A percentile compares a stretch with the other conserved stretches of the same genome.
Conservation (phyloP, 2,329 filamentous ascomycete genomes). For the Shiraia bambusicola region DNA sequence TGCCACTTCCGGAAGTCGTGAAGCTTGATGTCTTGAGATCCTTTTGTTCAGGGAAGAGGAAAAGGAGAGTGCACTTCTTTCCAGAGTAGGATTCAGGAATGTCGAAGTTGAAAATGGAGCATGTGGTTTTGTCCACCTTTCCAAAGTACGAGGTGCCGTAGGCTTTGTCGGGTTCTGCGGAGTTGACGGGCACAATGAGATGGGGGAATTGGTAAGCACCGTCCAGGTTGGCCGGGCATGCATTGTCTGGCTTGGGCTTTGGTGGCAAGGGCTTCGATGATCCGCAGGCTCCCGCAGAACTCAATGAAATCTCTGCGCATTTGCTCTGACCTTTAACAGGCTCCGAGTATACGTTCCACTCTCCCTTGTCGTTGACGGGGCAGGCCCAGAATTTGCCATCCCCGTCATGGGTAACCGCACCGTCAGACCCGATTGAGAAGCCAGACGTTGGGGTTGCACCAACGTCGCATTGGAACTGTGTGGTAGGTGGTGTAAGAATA, state of each 20-base stretch:
- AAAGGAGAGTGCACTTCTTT: constrained; percentile 64
- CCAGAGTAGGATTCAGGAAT: constrained; percentile 57
- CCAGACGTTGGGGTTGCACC: constrained; percentile 53
- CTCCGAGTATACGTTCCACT: constrained; percentile 58
- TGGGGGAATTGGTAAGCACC: constrained; percentile 54
- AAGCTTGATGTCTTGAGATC: constrained; percentile 63
- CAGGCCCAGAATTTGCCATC: constrained; percentile 62
- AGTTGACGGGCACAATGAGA: constrained; percentile 63
- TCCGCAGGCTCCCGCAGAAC: constrained; percentile 22
- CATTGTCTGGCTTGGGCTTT: neutral
- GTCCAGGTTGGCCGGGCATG: constrained; percentile 27
- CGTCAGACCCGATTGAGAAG: constrained; percentile 58
- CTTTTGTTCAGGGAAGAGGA: constrained; percentile 61
- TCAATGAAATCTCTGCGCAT: constrained; percentile 54
- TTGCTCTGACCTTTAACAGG: constrained; percentile 47
- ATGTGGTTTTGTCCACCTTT: constrained; percentile 46
- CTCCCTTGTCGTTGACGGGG: constrained; percentile 56
- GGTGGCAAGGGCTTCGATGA: neutral
- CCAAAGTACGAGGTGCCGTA: constrained; percentile 59
- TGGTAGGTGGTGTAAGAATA: constrained; percentile 62
- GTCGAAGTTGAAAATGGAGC: constrained; percentile 70
- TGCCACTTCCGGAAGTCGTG: constrained; percentile 57
- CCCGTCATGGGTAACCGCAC: constrained; percentile 55
- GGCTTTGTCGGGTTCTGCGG: constrained; percentile 53
- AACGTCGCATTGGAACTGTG: constrained; percentile 63